phyloP scores from a whole-genome alignment of 2,329 filamentous ascomycete genomes.

The Fusarium secorum region DNA sequence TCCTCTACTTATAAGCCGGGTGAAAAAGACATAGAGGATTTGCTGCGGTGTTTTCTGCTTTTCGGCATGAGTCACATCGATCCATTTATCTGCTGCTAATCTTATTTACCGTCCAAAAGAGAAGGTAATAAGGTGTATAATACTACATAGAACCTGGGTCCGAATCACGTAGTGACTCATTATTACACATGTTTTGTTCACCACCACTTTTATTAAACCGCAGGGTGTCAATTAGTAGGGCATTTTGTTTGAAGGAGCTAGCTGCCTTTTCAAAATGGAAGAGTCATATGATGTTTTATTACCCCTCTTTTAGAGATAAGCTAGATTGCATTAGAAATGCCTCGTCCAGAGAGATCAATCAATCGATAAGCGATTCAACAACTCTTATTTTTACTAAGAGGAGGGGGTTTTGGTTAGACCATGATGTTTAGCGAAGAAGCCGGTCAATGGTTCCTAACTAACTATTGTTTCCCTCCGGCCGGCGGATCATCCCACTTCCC shows the following conservation, averaged over 20 bases:
- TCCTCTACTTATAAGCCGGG: accelerated
- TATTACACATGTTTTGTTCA: neutral
- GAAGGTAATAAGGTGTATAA: neutral
- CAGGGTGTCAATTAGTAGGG: neutral
- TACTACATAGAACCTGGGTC: neutral
- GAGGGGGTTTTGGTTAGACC: accelerated
- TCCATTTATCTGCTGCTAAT: neutral
- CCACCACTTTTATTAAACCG: neutral
- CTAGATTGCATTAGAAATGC: neutral
- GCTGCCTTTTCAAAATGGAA: neutral
- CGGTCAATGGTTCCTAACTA: neutral
- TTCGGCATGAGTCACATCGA: neutral
- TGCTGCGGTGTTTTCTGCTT: accelerated
- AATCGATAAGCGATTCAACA: neutral
- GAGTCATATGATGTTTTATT: neutral
- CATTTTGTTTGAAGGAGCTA: accelerated
- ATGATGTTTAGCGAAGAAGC: neutral
- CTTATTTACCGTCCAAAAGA: neutral
- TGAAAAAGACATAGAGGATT: accelerated
- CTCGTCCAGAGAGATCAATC: accelerated
- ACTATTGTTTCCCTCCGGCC: too few species aligned
- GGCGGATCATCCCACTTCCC: neutral
- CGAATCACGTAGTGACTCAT: accelerated
- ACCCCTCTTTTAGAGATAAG: neutral
- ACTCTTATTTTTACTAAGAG: neutral